Evolutionary conservation across 1,284 basidiomycete species (phyloP).

Genomic region (Moniliophthora roreri): DNA sequence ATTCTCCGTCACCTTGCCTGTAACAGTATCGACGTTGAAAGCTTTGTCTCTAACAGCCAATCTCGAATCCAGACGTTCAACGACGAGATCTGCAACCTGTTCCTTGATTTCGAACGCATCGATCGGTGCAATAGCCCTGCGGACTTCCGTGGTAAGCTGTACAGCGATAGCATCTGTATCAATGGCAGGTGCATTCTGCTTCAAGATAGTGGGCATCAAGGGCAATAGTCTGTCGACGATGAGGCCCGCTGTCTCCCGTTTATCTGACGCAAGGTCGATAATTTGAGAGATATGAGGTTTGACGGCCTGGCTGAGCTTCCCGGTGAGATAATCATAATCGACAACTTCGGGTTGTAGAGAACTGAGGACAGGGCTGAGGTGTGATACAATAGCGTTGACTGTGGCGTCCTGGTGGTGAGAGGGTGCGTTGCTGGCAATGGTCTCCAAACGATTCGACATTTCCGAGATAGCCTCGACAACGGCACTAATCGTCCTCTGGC

Average conservation of each 20-base stretch:
- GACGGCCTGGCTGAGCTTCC: conserved; percentile 74
- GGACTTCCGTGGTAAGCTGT: conserved; percentile 65
- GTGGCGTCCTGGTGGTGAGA: conserved; percentile 54
- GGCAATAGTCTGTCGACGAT: conserved; percentile 76
- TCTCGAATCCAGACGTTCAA: conserved; percentile 78
- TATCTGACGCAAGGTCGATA: conserved; percentile 83
- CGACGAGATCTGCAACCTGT: conserved; percentile 80
- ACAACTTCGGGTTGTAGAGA: conserved; percentile 61
- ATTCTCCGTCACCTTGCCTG: conserved; percentile 53
- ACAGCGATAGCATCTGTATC: conserved; percentile 57
- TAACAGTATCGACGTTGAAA: conserved; percentile 61
- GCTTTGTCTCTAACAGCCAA: conserved; percentile 72
- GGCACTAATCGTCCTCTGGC: conserved; percentile 52
- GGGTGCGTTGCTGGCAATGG: conserved; percentile 41
- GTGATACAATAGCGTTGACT: conserved; percentile 56
- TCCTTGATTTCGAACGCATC: conserved; percentile 84
- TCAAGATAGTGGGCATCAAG: conserved; percentile 48
- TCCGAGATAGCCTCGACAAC: conserved; percentile 61
- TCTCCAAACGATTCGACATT: conserved; percentile 59
- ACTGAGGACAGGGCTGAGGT: conserved; percentile 59
- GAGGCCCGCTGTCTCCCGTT: conserved; percentile 77
- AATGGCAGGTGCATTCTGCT: conserved; percentile 35
- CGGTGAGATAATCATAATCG: conserved; percentile 76
- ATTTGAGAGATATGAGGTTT: conserved; percentile 85
- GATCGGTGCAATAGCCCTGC: conserved; percentile 67